phyloP scores from a whole-genome alignment of 2,329 filamentous ascomycete genomes.

The Falciphora oryzae region DNA sequence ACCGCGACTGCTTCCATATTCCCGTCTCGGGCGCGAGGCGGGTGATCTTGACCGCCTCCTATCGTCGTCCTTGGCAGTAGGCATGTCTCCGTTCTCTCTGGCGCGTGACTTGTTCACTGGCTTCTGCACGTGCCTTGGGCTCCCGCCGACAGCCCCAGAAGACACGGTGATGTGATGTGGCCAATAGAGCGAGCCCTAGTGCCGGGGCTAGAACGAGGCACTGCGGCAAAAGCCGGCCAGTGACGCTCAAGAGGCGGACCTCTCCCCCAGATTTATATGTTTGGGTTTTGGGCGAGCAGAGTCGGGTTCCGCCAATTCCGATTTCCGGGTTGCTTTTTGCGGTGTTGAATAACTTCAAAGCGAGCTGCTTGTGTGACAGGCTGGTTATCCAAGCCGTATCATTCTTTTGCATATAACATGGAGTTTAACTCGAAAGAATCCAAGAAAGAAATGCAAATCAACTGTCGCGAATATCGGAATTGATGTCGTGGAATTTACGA shows the following conservation, averaged over 20 bases:
- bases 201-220: too few species aligned
- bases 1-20: background rate
- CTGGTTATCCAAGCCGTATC: background rate
- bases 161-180: background rate
- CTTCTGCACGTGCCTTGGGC: background rate
- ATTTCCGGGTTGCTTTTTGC: background rate
- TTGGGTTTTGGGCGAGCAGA: too few species aligned
- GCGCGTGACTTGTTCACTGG: too few species aligned
- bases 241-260: background rate
- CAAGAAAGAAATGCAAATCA: background rate
- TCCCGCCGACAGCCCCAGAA: conserved; percentile 31
- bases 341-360: background rate
- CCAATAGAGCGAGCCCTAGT: background rate
- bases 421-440: background rate
- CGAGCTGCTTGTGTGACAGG: background rate
- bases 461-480: background rate
- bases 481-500: too few species aligned
- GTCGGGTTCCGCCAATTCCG: background rate
- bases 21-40: background rate
- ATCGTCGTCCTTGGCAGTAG: background rate
- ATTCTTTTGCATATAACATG: background rate
- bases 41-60: conserved; percentile 6
- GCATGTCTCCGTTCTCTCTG: background rate
- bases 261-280: background rate
- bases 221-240: background rate